Conservation (phyloP, 2,329 filamentous ascomycete genomes). For the Pseudogymnoascus sp. region DNA sequence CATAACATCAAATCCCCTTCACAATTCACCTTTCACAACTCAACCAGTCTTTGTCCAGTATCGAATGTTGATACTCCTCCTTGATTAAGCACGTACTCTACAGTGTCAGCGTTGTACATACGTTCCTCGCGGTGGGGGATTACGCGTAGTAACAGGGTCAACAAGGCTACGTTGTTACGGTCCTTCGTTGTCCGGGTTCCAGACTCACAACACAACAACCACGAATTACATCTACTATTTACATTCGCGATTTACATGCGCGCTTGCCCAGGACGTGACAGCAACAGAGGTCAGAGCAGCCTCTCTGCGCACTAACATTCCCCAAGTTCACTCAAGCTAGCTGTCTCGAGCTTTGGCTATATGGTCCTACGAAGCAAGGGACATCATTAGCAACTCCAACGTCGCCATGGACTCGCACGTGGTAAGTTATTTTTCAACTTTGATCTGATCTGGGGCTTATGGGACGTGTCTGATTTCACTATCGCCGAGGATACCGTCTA, state of each 20-base stretch:
- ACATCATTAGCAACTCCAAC: not conserved
- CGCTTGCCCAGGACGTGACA: not conserved
- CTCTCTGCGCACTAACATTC: not conserved
- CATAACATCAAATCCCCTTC: not conserved
- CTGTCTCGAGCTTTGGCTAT: not conserved
- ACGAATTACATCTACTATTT: not conserved
- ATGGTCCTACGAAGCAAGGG: not conserved
- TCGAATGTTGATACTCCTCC: not conserved
- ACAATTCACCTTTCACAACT: not conserved
- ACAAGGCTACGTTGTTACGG: slow-evolving; percentile 34
- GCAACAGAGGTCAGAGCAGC: not conserved
- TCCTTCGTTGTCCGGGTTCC: slow-evolving; percentile 24
- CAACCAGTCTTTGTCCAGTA: not conserved
- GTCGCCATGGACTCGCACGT: not conserved
- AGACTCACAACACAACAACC: slow-evolving; percentile 36
- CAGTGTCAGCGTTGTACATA: not conserved
- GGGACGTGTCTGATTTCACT: not conserved
- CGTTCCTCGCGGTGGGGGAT: not conserved
- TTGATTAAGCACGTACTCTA: not conserved
- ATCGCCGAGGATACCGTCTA: not conserved
- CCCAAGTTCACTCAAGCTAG: not conserved
- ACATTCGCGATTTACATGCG: not conserved
- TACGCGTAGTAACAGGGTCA: slow-evolving; percentile 4
- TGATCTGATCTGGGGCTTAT: not conserved
- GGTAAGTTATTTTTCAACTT: not conserved